Conservation (phyloP, 2,329 filamentous ascomycete species). For the Annulohypoxylon truncatum region DNA sequence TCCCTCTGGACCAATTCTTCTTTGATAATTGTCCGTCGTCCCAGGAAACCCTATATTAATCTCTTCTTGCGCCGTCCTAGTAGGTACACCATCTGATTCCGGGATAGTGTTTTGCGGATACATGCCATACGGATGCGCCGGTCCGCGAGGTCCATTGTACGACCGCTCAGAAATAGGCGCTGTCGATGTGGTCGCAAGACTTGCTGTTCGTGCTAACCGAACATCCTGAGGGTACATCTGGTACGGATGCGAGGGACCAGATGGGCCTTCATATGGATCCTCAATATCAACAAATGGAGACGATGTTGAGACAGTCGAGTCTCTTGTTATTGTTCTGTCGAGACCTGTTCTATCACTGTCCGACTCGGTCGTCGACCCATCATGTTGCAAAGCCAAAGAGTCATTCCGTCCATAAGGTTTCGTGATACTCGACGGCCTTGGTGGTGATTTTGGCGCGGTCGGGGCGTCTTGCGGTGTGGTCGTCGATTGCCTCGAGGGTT, state of each 20-base stretch:
- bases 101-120: constrained; percentile 82
- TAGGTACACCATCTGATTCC: constrained; percentile 59
- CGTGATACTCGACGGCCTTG: constrained; percentile 65
- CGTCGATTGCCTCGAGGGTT: constrained; percentile 39
- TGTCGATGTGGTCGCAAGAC: constrained; percentile 78
- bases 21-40: constrained; percentile 73
- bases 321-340: constrained; percentile 45
- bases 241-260: constrained; percentile 85
- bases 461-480: constrained; percentile 40
- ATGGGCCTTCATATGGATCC: constrained; percentile 75
- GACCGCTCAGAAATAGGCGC: constrained; percentile 67
- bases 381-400: constrained; percentile 64
- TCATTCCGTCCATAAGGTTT: constrained; percentile 64
- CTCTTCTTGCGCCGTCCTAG: constrained; percentile 50
- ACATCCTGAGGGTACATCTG: constrained; percentile 84
- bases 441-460: constrained; percentile 40
- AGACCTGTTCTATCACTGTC: constrained; percentile 38
- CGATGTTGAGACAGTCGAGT: constrained; percentile 53
- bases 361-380: constrained; percentile 53
- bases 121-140: constrained; percentile 86
- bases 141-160: constrained; percentile 71
- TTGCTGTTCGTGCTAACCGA: constrained; percentile 62
- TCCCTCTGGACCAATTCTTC: constrained; percentile 80
- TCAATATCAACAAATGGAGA: constrained; percentile 60
- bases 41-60: constrained; percentile 83